phyloP scores from a whole-genome alignment of 345 rosid genomes.

The Camelina laxa region DNA sequence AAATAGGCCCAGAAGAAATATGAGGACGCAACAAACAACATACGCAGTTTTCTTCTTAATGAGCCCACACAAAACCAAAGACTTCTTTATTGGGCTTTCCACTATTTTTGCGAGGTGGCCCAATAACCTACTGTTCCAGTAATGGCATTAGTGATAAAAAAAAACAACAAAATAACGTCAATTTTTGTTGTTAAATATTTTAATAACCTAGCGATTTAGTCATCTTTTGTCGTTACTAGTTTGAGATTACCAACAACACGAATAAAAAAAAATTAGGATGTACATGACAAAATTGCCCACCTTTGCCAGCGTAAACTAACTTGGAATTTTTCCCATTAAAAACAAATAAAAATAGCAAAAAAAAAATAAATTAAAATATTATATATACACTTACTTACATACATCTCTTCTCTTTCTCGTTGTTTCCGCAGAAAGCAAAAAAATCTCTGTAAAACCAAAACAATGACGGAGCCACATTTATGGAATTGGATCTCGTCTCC shows the following conservation, averaged over 20 bases:
- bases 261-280: neutral
- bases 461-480: slow-evolving; percentile 48
- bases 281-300: neutral
- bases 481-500: slow-evolving; percentile 51
- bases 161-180: neutral
- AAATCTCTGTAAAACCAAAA: slow-evolving; percentile 9
- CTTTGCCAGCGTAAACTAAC: slow-evolving; percentile 28
- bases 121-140: neutral
- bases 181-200: neutral
- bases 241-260: neutral
- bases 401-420: slow-evolving; percentile 18
- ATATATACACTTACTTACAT: neutral
- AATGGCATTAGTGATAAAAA: neutral
- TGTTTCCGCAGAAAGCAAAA: slow-evolving; percentile 24
- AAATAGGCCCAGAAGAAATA: neutral
- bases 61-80: no score
- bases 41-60: neutral
- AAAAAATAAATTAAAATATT: neutral
- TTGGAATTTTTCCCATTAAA: slow-evolving; percentile 28
- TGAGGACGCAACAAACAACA: neutral
- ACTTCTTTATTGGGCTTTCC: no score
- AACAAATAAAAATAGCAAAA: neutral
- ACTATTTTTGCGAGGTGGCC: neutral
- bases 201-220: neutral
- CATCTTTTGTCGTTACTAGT: neutral